These are phyloP conservation scores for Wickerhamiella vanderwaltii DNA, from an alignment of 805 yeast species.

Conservation along the genomic window DNA sequence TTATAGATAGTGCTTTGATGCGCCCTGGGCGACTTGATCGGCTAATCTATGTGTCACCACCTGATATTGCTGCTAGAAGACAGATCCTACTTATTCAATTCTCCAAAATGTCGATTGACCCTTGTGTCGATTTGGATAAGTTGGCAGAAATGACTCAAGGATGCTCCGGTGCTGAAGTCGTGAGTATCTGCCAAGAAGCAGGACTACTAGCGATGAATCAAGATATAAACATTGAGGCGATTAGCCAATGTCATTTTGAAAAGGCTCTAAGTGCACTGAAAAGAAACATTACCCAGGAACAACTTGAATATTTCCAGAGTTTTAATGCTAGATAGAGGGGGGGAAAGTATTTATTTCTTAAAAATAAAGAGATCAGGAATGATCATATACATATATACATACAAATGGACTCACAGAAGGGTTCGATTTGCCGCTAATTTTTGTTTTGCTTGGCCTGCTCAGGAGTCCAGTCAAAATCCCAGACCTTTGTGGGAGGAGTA, in stretches of 20 bases:
- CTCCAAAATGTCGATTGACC: constrained; percentile 44
- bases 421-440: background rate
- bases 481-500: constrained; percentile 67
- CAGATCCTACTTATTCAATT: constrained; percentile 68
- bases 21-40: constrained; percentile 95
- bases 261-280: constrained; percentile 57
- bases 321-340: constrained; percentile 24
- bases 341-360: no score
- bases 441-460: constrained; percentile 8
- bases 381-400: no score
- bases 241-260: constrained; percentile 55
- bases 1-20: constrained; percentile 81
- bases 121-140: constrained; percentile 37
- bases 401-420: background rate
- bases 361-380: no score
- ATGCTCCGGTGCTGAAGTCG: constrained; percentile 95
- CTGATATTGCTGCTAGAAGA: constrained; percentile 66
- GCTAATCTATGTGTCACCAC: constrained; percentile 86
- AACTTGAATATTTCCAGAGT: constrained; percentile 61
- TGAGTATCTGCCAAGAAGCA: constrained; percentile 84
- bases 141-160: constrained; percentile 67
- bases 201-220: constrained; percentile 92
- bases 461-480: constrained; percentile 44
- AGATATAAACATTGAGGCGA: constrained; percentile 35
- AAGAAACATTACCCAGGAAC: constrained; percentile 71